These are phyloP conservation scores for Amanita pseudoporphyria DNA, from an alignment of 768 basidiomycete genomes.

Conservation along the genomic window DNA sequence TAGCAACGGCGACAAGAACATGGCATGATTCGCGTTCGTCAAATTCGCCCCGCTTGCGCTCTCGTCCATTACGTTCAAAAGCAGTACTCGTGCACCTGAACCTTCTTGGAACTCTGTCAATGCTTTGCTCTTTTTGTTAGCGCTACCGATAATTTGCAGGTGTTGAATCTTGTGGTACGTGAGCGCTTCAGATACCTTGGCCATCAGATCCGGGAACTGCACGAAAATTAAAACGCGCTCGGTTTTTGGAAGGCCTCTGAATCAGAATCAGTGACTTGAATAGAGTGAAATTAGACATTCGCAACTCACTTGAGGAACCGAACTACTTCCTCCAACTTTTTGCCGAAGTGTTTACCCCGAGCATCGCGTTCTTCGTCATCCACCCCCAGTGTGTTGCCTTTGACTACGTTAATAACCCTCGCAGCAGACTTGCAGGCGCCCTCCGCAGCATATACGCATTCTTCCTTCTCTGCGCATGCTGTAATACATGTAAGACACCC, in stretches of 20 bases:
- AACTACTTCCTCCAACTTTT: constrained; percentile 73
- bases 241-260: constrained; percentile 56
- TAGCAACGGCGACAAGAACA: constrained; percentile 89
- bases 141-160: constrained; percentile 75
- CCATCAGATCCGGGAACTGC: constrained; percentile 92
- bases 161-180: constrained; percentile 59
- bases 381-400: constrained; percentile 66
- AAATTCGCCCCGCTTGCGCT: constrained; percentile 91
- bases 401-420: constrained; percentile 73
- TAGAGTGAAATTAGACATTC: not conserved
- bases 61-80: constrained; percentile 91
- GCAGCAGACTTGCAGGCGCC: constrained; percentile 74
- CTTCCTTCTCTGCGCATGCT: constrained; percentile 63
- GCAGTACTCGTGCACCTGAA: constrained; percentile 66
- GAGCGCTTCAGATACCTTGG: constrained; percentile 82
- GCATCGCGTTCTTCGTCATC: constrained; percentile 72
- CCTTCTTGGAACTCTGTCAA: constrained; percentile 81
- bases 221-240: constrained; percentile 90
- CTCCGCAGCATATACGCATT: constrained; percentile 66
- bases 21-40: constrained; percentile 88
- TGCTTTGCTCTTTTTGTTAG: constrained; percentile 69
- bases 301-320: constrained; percentile 59
- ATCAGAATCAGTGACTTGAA: constrained; percentile 18
- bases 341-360: constrained; percentile 68
- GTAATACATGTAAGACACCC: constrained; percentile 73